phyloP scores from a whole-genome alignment of 192 early-diverging fungal species.

The Borealophlyctis nickersoniae region DNA sequence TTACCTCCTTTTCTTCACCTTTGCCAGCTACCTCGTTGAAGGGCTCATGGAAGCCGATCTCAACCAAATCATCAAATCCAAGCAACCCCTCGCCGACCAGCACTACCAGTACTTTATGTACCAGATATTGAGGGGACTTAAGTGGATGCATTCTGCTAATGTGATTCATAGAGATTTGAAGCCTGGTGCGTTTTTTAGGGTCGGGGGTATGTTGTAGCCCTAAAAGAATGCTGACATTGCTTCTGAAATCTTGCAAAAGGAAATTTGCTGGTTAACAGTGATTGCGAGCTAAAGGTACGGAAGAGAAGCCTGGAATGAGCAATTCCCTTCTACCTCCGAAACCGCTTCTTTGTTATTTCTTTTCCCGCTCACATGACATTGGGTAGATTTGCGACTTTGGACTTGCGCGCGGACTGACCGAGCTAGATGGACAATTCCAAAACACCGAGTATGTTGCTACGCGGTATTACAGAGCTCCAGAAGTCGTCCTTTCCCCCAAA shows the following conservation, averaged over 20 bases:
- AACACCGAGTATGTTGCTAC: slow-evolving; percentile 62
- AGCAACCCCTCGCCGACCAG: slow-evolving; percentile 88
- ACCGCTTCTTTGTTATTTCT: not conserved
- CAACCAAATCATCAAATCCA: slow-evolving; percentile 91
- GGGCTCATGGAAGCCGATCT: slow-evolving; percentile 99
- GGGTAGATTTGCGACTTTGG: slow-evolving; percentile 56
- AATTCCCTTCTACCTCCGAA: too few relatives aligned
- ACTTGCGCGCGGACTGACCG: slow-evolving; percentile 45
- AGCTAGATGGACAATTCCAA: slow-evolving; percentile 29
- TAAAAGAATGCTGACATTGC: not conserved
- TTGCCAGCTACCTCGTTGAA: slow-evolving; percentile 76
- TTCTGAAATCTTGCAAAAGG: slow-evolving; percentile 20
- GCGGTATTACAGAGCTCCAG: slow-evolving; percentile 55
- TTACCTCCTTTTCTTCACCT: not conserved
- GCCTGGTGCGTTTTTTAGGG: slow-evolving; percentile 49
- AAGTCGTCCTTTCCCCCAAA: slow-evolving; percentile 53
- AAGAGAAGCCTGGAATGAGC: too few relatives aligned
- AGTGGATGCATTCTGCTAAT: slow-evolving; percentile 98
- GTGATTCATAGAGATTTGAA: slow-evolving; percentile 98
- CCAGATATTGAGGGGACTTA: slow-evolving; percentile 93
- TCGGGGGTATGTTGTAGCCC: not conserved
- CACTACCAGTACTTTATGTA: slow-evolving; percentile 99
- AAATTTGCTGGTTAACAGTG: slow-evolving; percentile 54
- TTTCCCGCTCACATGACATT: not conserved
- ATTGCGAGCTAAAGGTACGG: slow-evolving; percentile 49